Percentiles rank a stretch among this genome's conserved stretches.
Evolutionary conservation across 1,284 basidiomycete genomes (phyloP).

Genomic region (Cystobasidium sp.): DNA sequence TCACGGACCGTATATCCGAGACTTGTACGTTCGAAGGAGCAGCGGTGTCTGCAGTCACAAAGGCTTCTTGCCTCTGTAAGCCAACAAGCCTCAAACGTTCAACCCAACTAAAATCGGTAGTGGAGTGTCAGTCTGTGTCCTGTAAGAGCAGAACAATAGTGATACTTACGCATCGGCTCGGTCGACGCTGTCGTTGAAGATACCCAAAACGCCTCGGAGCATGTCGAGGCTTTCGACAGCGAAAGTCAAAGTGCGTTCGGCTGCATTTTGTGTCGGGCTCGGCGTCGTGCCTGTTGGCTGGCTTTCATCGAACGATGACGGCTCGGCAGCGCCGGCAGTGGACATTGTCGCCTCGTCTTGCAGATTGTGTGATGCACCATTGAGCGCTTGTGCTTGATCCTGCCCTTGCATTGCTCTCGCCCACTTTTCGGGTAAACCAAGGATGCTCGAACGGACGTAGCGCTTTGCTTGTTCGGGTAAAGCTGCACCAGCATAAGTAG

Average conservation of each 20-base stretch:
- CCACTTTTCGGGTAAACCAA: slow-evolving; percentile 80
- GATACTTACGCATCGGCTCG: slow-evolving; percentile 75
- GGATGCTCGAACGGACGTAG: slow-evolving; percentile 77
- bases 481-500: slow-evolving; percentile 79
- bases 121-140: background rate
- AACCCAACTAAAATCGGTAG: slow-evolving; percentile 67
- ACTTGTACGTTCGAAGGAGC: background rate
- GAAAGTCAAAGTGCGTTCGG: slow-evolving; percentile 77
- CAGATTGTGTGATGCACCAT: background rate
- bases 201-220: slow-evolving; percentile 80
- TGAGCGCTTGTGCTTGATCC: slow-evolving; percentile 18
- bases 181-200: slow-evolving; percentile 85
- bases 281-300: background rate
- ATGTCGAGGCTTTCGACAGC: slow-evolving; percentile 90
- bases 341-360: background rate
- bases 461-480: slow-evolving; percentile 80
- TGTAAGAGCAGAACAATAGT: background rate
- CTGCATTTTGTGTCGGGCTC: slow-evolving; percentile 65
- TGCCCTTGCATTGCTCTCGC: slow-evolving; percentile 59
- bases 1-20: background rate
- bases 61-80: slow-evolving; percentile 64
- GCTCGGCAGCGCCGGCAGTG: background rate
- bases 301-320: background rate
- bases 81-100: slow-evolving; percentile 75
- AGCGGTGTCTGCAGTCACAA: background rate